These are phyloP conservation scores for Penicillium sp. DNA, from an alignment of 2,329 filamentous ascomycete species.

Conservation along the genomic window DNA sequence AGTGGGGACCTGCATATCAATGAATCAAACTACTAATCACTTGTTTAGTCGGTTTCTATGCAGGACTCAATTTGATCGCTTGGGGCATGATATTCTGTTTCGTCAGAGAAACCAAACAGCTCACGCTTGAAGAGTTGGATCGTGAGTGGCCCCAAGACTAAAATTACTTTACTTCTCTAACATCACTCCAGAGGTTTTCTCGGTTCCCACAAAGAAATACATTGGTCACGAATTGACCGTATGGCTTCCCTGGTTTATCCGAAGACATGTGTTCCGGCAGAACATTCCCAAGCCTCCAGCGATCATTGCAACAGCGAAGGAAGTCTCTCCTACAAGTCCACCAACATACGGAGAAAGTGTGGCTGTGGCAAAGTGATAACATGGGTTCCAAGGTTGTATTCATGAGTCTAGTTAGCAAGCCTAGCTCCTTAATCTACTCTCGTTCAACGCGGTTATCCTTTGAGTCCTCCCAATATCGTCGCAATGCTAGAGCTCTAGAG, in stretches of 20 bases:
- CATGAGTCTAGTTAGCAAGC: no score
- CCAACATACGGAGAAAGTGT: neutral
- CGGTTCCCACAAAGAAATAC: slow-evolving; percentile 58
- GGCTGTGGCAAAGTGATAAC: neutral
- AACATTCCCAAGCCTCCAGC: slow-evolving; percentile 32
- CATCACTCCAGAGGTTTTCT: slow-evolving; percentile 57
- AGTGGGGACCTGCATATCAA: slow-evolving; percentile 27
- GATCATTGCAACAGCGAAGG: slow-evolving; percentile 23
- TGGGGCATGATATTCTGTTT: slow-evolving; percentile 65
- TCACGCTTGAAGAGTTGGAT: slow-evolving; percentile 41
- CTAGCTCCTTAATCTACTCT: no score
- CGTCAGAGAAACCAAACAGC: slow-evolving; percentile 56
- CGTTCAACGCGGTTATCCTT: no score
- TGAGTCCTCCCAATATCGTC: no score
- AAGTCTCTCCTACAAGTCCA: neutral
- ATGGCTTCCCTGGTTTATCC: slow-evolving; percentile 61
- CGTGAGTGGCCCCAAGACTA: slow-evolving; percentile 10
- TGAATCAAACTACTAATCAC: neutral
- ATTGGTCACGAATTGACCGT: slow-evolving; percentile 57
- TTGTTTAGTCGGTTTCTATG: slow-evolving; percentile 39
- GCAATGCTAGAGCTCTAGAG: no score
- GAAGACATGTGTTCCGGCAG: slow-evolving; percentile 56
- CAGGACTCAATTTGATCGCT: slow-evolving; percentile 59
- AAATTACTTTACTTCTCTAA: slow-evolving; percentile 24
- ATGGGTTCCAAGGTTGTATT: no score